phyloP scores from a whole-genome alignment of 228 moss, liverwort and hornwort species.

The Sphagnum fallax region DNA sequence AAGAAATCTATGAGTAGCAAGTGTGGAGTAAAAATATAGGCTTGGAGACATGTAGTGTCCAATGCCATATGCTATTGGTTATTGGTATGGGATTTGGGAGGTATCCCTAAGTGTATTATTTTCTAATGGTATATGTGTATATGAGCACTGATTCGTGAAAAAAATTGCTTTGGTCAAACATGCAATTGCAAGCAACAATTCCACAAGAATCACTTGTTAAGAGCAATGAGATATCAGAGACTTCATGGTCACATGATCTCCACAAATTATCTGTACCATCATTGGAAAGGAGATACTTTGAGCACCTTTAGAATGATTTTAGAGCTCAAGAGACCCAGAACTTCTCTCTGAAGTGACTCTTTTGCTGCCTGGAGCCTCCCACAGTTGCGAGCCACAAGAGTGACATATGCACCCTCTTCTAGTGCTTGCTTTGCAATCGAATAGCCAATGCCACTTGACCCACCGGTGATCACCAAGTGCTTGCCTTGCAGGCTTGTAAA shows the following conservation, averaged over 20 bases:
- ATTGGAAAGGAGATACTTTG: background rate
- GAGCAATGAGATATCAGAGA: background rate
- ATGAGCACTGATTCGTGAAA: too few relatives aligned
- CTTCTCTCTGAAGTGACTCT: slow-evolving; percentile 11
- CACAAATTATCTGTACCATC: background rate
- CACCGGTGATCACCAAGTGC: slow-evolving; percentile 53
- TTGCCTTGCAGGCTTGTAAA: slow-evolving; percentile 29
- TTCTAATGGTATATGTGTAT: too few relatives aligned
- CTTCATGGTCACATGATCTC: background rate
- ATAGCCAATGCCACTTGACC: slow-evolving; percentile 53
- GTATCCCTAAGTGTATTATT: too few relatives aligned
- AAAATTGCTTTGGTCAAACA: too few relatives aligned
- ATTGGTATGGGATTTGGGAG: too few relatives aligned
- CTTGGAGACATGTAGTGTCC: too few relatives aligned
- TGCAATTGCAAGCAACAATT: too few relatives aligned
- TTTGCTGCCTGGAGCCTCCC: slow-evolving; percentile 42
- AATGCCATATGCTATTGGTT: too few relatives aligned
- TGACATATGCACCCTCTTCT: slow-evolving; percentile 37
- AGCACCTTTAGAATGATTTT: background rate
- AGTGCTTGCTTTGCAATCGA: slow-evolving; percentile 33
- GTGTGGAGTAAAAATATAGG: too few relatives aligned
- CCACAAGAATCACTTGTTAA: too few relatives aligned
- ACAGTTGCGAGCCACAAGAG: slow-evolving; percentile 36
- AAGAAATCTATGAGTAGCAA: too few relatives aligned
- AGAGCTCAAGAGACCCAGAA: background rate